Evolutionary conservation across 2,329 filamentous ascomycete genomes (phyloP).

Genomic region (Claviceps purpurea): DNA sequence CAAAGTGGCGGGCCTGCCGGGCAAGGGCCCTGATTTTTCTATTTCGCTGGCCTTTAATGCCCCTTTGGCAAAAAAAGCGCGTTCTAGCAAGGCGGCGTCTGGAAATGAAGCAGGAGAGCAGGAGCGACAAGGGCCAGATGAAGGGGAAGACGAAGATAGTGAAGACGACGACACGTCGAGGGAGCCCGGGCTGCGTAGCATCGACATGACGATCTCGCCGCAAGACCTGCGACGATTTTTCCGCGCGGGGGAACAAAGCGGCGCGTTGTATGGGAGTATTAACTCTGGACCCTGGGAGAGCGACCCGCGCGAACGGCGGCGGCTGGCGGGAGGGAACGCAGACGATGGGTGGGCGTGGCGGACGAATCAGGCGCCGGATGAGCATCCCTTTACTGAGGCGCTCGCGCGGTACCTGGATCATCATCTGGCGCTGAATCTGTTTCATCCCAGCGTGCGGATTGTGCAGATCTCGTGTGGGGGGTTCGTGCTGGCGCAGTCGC

Average conservation of each 20-base stretch:
- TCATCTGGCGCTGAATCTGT: constrained; percentile 42
- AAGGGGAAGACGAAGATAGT: constrained; percentile 3
- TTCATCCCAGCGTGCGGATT: constrained; percentile 40
- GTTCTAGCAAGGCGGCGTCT: not conserved
- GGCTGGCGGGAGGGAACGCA: constrained; percentile 30
- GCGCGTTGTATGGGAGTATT: not conserved
- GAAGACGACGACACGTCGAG: constrained; percentile 8
- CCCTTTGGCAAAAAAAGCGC: constrained; percentile 14
- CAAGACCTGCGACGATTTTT: constrained; percentile 34
- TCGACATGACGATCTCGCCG: constrained; percentile 39
- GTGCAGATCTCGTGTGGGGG: constrained; percentile 41
- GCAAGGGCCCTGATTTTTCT: constrained; percentile 29
- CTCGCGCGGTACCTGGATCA: constrained; percentile 34
- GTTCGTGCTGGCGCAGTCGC: constrained; percentile 39
- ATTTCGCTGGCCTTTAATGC: constrained; percentile 38
- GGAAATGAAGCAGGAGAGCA: not conserved
- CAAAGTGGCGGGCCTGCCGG: constrained; percentile 20
- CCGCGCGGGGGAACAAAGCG: constrained; percentile 21
- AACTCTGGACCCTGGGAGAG: constrained; percentile 15
- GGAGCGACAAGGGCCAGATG: not conserved
- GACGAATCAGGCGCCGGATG: constrained; percentile 7
- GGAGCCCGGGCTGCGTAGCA: constrained; percentile 22
- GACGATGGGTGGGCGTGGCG: constrained; percentile 43
- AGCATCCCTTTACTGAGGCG: constrained; percentile 34
- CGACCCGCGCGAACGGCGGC: constrained; percentile 26